Conservation (phyloP, 2,329 filamentous ascomycete genomes). For the Cytospora schulzeri region DNA sequence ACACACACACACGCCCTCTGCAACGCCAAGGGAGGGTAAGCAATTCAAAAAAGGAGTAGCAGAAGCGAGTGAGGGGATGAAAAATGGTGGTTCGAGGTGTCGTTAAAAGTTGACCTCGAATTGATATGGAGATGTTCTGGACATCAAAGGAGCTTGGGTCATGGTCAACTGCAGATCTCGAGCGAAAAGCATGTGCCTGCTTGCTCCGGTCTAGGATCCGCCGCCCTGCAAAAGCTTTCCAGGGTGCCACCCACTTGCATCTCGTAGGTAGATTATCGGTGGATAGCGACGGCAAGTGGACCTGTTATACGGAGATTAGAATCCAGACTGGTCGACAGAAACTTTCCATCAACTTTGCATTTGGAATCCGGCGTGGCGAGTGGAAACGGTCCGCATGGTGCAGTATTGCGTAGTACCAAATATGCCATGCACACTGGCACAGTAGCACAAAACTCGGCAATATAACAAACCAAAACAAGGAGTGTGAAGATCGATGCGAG, state of each 20-base stretch:
- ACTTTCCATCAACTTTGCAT: not conserved
- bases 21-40: not conserved
- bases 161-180: slow-evolving; percentile 10
- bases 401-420: not conserved
- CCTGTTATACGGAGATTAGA: not conserved
- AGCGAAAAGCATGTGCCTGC: slow-evolving; percentile 23
- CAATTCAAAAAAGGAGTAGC: not conserved
- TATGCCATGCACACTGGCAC: too few relatives aligned
- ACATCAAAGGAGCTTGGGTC: slow-evolving; percentile 2
- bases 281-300: not conserved
- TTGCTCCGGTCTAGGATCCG: slow-evolving; percentile 5
- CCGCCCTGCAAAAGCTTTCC: slow-evolving; percentile 17
- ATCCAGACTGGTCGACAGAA: not conserved
- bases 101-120: not conserved
- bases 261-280: not conserved
- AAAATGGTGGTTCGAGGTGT: not conserved
- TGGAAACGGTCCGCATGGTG: not conserved
- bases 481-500: too few relatives aligned
- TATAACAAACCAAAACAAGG: not conserved
- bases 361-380: not conserved
- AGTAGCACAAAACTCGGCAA: not conserved
- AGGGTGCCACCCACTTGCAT: not conserved
- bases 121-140: not conserved
- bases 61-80: not conserved
- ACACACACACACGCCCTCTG: not conserved